Conservation (phyloP, 306 rosid species). For the Cicer cuneatum region DNA sequence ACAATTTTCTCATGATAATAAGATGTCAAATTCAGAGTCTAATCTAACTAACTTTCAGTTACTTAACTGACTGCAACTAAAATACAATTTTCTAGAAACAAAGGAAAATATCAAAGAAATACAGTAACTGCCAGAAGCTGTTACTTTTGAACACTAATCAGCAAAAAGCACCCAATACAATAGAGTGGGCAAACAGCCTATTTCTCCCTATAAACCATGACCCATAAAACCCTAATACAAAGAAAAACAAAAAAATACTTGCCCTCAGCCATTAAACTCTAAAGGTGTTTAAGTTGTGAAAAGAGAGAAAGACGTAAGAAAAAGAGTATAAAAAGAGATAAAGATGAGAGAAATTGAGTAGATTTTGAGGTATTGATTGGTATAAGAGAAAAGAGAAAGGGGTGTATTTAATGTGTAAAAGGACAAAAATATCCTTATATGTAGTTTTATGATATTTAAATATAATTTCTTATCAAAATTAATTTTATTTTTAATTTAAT, state of each 20-base stretch:
- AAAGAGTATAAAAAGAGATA: background rate
- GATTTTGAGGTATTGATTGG: background rate
- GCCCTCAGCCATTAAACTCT: background rate
- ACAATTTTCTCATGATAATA: background rate
- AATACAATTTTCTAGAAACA: background rate
- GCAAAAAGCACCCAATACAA: background rate
- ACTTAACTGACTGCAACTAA: background rate
- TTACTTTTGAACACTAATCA: background rate
- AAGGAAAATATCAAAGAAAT: background rate
- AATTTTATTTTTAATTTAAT: no score
- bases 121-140: conserved; percentile 1
- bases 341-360: background rate
- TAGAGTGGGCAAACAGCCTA: background rate
- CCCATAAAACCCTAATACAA: background rate
- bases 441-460: background rate
- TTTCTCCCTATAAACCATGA: conserved; percentile 9
- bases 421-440: background rate
- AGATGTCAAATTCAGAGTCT: conserved; percentile 1
- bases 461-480: no score
- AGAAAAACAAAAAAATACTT: background rate
- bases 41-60: background rate
- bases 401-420: no score
- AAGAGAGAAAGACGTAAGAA: background rate
- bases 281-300: background rate
- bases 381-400: background rate